Evolutionary conservation across 2,329 filamentous ascomycete species (phyloP), one percentile per base, ranked within the genome.

Genomic region (Pseudocercospora fijiensis): DNA sequence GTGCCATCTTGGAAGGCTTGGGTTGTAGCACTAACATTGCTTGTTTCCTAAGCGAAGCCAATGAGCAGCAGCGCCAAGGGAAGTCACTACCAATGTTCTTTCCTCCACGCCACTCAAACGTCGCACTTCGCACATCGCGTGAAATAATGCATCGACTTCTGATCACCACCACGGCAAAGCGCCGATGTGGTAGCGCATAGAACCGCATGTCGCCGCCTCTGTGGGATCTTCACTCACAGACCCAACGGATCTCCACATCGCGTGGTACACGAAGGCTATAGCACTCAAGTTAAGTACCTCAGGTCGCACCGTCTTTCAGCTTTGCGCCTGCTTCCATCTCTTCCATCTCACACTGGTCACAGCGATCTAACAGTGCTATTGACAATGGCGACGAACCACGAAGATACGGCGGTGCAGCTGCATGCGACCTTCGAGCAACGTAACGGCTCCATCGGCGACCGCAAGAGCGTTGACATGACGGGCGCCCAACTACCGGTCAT

Each of bases 391-490:
- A 63, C 65, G 64, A 72, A 71, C 33, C 72, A 73, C 66, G 70
- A 72, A 51, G 71, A 72, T 58, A 62, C 61, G 10, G 71, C 69
- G 16, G 72, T 70, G 13, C 70, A 74, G 69, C 62, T 72, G 49
- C 70, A 72, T 60, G 59, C 69, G n/a, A 65, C 63, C 16, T 61
- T 72, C 22, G 58, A 65, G 41, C 66, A 72, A 62, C 65, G 68
- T 27, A 63, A 57, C 27, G 69, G 68, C 20, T 70, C 67, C 30
- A 67, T 70, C 43, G 65, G 64, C 27, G 51, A 53, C 20, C 53
- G 52, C 2, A 26, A 60, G 7, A 62, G 62, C 26, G 64, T 65
- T 20, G 70, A 69, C 56, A 67, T 70, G 61, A 64, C 69, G 20
- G 69, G 69, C 10, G 70, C 66, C 4, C 51, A 61, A 49, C 49